Evolutionary conservation across 768 basidiomycete genomes (phyloP).

Genomic region (Lactarius vividus): DNA sequence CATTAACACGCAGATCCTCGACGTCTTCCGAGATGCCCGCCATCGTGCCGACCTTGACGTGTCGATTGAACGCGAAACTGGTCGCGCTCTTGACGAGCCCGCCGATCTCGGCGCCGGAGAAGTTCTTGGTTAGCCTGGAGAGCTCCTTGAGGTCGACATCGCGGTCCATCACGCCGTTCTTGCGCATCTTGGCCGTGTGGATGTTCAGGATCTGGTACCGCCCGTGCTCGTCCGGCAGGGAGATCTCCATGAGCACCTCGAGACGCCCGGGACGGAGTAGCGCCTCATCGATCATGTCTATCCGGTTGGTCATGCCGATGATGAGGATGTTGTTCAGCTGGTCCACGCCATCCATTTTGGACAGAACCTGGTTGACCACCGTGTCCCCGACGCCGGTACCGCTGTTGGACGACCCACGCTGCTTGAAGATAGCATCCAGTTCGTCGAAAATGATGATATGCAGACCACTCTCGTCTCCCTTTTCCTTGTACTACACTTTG

Average conservation of each 20-base stretch:
- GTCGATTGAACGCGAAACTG: slow-evolving; percentile 95
- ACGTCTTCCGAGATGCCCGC: slow-evolving; percentile 96
- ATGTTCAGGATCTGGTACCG: slow-evolving; percentile 92
- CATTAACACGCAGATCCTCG: slow-evolving; percentile 86
- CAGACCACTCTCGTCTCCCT: slow-evolving; percentile 93
- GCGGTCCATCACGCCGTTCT: slow-evolving; percentile 81
- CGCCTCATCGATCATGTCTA: slow-evolving; percentile 99
- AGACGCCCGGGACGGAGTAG: slow-evolving; percentile 96
- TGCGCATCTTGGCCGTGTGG: slow-evolving; percentile 93
- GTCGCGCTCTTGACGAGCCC: slow-evolving; percentile 98
- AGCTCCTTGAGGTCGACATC: slow-evolving; percentile 85
- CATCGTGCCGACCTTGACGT: slow-evolving; percentile 97
- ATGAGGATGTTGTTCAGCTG: slow-evolving; percentile 98
- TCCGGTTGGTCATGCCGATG: slow-evolving; percentile 98
- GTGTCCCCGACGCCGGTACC: slow-evolving; percentile 99
- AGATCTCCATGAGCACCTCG: slow-evolving; percentile 99
- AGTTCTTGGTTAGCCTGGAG: slow-evolving; percentile 88
- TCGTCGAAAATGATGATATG: slow-evolving; percentile 99
- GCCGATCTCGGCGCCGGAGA: slow-evolving; percentile 93
- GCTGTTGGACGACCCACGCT: slow-evolving; percentile 86
- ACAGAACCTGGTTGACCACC: slow-evolving; percentile 96
- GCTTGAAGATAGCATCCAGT: slow-evolving; percentile 97
- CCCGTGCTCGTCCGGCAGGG: slow-evolving; percentile 90
- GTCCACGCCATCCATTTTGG: slow-evolving; percentile 99
- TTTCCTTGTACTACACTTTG: slow-evolving; percentile 79